Evolutionary conservation across 2,329 filamentous ascomycete species (phyloP).

Genomic region (Cryphonectria japonica): DNA sequence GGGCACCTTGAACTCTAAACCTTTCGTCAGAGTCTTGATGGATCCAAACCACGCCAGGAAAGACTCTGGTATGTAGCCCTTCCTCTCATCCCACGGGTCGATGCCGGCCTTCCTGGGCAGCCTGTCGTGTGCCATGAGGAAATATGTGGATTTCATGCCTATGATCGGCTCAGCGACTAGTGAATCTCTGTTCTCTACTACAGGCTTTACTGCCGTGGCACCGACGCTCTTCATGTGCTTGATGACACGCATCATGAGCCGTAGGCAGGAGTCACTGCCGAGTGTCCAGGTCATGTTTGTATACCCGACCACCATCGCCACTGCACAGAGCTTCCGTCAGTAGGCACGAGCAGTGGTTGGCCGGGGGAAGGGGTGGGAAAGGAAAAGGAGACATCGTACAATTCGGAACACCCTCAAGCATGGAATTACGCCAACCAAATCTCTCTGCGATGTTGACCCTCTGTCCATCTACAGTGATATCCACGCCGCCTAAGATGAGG

Average conservation of each 20-base stretch:
- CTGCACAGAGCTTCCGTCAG: slow-evolving; percentile 30
- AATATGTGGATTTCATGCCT: slow-evolving; percentile 28
- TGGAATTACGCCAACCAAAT: slow-evolving; percentile 65
- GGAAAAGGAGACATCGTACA: slow-evolving; percentile 19
- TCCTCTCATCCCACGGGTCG: slow-evolving; percentile 26
- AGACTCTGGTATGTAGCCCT: slow-evolving; percentile 19
- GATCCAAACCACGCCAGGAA: slow-evolving; percentile 14
- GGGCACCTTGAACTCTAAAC: slow-evolving; percentile 14
- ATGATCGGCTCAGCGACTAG: slow-evolving; percentile 20
- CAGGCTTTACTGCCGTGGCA: slow-evolving; percentile 27
- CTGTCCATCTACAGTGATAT: slow-evolving; percentile 57
- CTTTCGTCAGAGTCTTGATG: slow-evolving; percentile 21
- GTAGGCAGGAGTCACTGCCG: slow-evolving; percentile 59
- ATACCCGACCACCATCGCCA: slow-evolving; percentile 64
- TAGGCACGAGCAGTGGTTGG: background rate
- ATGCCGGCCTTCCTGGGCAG: slow-evolving; percentile 22
- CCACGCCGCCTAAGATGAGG: slow-evolving; percentile 57
- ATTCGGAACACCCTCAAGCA: slow-evolving; percentile 71
- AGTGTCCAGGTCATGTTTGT: slow-evolving; percentile 70
- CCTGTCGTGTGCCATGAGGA: slow-evolving; percentile 21
- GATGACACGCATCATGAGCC: slow-evolving; percentile 54
- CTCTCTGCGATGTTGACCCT: slow-evolving; percentile 51
- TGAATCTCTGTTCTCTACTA: slow-evolving; percentile 18
- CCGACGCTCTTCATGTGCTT: slow-evolving; percentile 48
- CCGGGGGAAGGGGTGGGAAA: background rate